Evolutionary conservation across 1,284 basidiomycete genomes (phyloP).

Genomic region (Pseudozyma thailandica): DNA sequence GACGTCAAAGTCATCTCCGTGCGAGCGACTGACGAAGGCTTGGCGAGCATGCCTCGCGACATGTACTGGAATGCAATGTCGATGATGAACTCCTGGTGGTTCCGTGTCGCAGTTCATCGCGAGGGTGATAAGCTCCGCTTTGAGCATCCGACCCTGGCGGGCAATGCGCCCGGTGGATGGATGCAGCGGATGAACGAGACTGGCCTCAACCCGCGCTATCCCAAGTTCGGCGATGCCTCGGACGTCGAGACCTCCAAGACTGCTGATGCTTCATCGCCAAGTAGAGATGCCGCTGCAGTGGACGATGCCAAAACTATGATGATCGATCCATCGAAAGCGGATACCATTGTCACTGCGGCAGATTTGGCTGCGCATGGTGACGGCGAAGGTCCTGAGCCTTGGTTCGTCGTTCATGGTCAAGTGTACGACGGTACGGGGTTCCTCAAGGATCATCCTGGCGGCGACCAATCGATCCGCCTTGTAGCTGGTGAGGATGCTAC

Average conservation of each 20-base stretch:
- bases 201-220: slow-evolving; percentile 71
- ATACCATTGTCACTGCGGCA: slow-evolving; percentile 71
- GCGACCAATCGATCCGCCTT: slow-evolving; percentile 74
- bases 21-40: slow-evolving; percentile 74
- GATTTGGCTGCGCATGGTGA: slow-evolving; percentile 72
- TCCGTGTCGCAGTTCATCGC: slow-evolving; percentile 73
- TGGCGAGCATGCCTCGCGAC: slow-evolving; percentile 72
- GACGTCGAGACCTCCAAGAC: not conserved
- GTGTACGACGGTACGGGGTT: slow-evolving; percentile 73
- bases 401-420: slow-evolving; percentile 76
- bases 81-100: slow-evolving; percentile 76
- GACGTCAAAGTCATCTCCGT: slow-evolving; percentile 72
- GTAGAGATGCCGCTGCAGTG: not conserved
- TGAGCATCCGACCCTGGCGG: slow-evolving; percentile 76
- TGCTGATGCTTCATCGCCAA: not conserved
- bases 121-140: slow-evolving; percentile 71
- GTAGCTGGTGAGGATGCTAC: slow-evolving; percentile 76
- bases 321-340: slow-evolving; percentile 44
- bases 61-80: slow-evolving; percentile 72
- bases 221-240: slow-evolving; percentile 56
- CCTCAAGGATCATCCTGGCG: slow-evolving; percentile 76
- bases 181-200: slow-evolving; percentile 74
- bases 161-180: slow-evolving; percentile 74
- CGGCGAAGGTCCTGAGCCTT: slow-evolving; percentile 70
- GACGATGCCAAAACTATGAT: slow-evolving; percentile 56